These are phyloP conservation scores for Nakazawaea peltata DNA, from an alignment of 805 yeast species.

Conservation along the genomic window DNA sequence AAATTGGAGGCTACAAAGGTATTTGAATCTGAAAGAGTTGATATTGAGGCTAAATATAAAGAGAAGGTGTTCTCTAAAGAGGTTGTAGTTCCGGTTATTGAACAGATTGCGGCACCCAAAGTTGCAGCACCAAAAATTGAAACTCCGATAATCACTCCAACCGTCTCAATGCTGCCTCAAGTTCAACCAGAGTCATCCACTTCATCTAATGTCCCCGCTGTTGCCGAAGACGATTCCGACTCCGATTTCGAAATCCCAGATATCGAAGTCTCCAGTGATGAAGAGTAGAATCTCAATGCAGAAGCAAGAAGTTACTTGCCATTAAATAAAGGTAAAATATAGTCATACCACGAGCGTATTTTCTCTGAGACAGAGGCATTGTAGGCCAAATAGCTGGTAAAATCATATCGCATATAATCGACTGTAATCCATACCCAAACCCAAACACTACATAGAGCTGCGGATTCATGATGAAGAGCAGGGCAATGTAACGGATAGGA, in stretches of 20 bases:
- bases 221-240: conserved; percentile 1
- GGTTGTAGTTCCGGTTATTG: background rate
- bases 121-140: background rate
- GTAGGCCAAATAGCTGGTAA: conserved; percentile 1
- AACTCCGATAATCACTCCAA: background rate
- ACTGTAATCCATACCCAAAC: background rate
- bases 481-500: no score
- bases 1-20: background rate
- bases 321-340: no score
- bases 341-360: no score
- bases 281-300: conserved; percentile 15
- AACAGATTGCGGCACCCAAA: background rate
- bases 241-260: conserved; percentile 30
- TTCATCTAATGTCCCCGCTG: conserved; percentile 5
- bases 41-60: conserved; percentile 2
- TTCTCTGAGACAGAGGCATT: no score
- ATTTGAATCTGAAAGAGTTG: conserved; percentile 12
- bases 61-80: conserved; percentile 2
- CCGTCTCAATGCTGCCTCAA: background rate
- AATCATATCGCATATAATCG: conserved; percentile 3
- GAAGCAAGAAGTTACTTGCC: no score
- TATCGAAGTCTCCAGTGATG: conserved; percentile 23
- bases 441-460: conserved; percentile 3
- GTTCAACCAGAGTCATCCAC: no score
- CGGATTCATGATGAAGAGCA: conserved; percentile 4